These are phyloP conservation scores for Toxoplasma gondii DNA, from an alignment of 169 alveolate genomes.

Conservation along the genomic window DNA sequence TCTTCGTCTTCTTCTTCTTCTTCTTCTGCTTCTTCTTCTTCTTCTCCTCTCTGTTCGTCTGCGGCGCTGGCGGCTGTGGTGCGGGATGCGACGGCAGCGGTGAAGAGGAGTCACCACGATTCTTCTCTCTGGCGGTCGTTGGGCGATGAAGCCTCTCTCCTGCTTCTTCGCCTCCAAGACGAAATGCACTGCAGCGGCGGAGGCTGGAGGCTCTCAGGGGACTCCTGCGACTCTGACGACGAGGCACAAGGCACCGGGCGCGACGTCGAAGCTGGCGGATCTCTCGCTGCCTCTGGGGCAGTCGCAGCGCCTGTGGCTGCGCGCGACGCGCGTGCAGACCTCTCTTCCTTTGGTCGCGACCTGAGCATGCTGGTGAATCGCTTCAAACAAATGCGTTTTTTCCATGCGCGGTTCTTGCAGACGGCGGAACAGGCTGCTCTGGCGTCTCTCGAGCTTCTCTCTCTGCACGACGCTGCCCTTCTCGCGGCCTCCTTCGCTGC, in stretches of 20 bases:
- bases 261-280: neutral
- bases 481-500: conserved; percentile 54
- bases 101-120: conserved; percentile 38
- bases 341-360: neutral
- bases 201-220: neutral
- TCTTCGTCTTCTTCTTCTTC: neutral
- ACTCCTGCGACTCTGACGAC: neutral
- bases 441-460: neutral
- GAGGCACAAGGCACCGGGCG: neutral
- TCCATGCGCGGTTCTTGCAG: neutral
- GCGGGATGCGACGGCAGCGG: conserved; percentile 45
- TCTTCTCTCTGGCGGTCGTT: conserved; percentile 53
- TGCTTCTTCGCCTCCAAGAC: conserved; percentile 11
- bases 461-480: conserved; percentile 38
- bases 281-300: neutral
- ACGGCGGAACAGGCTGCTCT: conserved; percentile 59
- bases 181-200: neutral
- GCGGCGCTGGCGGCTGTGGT: conserved; percentile 45
- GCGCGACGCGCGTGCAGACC: conserved; percentile 44
- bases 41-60: neutral
- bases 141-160: conserved; percentile 8
- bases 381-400: conserved; percentile 45
- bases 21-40: neutral
- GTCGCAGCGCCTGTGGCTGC: conserved; percentile 40
- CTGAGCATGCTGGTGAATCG: conserved; percentile 40